Percentiles rank a stretch among this genome's conserved stretches.
Conservation (phyloP, 306 rosid species). For the Psophocarpus tetragonolobus region DNA sequence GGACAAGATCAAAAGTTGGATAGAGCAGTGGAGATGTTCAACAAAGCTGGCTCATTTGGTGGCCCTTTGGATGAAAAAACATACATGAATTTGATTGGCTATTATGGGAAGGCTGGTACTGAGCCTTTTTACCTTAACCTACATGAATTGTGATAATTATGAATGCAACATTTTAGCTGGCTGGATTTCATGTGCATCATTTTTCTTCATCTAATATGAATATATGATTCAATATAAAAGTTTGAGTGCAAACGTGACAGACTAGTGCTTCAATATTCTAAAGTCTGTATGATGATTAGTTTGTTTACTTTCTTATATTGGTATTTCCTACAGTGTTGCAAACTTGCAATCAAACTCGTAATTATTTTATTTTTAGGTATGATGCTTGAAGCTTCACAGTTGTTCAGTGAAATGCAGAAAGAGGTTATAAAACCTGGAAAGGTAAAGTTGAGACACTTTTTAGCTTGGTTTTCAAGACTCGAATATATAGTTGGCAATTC, state of each 20-base stretch:
- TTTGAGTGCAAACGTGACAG: background rate
- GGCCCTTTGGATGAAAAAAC: constrained; percentile 71
- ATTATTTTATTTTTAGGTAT: constrained; percentile 53
- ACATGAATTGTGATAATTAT: constrained; percentile 24
- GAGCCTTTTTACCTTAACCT: constrained; percentile 7
- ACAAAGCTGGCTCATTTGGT: constrained; percentile 54
- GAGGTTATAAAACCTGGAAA: constrained; percentile 79
- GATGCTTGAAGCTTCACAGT: constrained; percentile 64
- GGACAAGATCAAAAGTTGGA: constrained; percentile 82
- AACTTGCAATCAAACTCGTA: background rate
- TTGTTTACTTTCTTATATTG: constrained; percentile 13
- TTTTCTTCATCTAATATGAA: background rate
- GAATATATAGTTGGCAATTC: background rate
- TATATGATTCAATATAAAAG: constrained; percentile 6
- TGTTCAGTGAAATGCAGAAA: constrained; percentile 77
- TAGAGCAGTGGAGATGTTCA: constrained; percentile 75
- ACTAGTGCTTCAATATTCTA: background rate
- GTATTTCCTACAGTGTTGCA: background rate
- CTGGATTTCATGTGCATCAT: constrained; percentile 6
- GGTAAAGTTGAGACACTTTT: constrained; percentile 45
- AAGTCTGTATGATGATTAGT: background rate
- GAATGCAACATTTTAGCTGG: constrained; percentile 13
- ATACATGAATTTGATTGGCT: constrained; percentile 79
- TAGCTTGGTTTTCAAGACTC: constrained; percentile 8
- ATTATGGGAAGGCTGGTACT: constrained; percentile 89